These are phyloP conservation scores for Helminthosporium solani DNA, from an alignment of 2,329 filamentous ascomycete genomes.

Conservation along the genomic window DNA sequence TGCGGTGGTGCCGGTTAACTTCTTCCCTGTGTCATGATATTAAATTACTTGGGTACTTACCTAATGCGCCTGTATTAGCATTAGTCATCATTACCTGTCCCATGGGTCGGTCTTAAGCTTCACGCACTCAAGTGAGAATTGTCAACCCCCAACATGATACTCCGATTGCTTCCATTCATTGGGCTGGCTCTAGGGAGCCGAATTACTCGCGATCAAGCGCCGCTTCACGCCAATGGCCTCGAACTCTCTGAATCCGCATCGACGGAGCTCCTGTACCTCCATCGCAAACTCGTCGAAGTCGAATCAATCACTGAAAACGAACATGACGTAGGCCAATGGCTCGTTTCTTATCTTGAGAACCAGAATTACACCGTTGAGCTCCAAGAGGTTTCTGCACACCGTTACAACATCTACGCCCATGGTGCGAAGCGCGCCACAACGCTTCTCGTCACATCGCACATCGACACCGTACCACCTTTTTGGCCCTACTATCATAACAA, in stretches of 20 bases:
- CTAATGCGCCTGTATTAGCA: too few relatives aligned
- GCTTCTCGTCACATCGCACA: slow-evolving; percentile 75
- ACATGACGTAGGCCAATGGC: slow-evolving; percentile 64
- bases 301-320: slow-evolving; percentile 73
- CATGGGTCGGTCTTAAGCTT: not conserved
- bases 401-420: slow-evolving; percentile 79
- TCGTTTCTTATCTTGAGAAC: slow-evolving; percentile 64
- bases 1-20: too few relatives aligned
- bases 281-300: slow-evolving; percentile 72
- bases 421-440: slow-evolving; percentile 53
- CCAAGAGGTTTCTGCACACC: slow-evolving; percentile 52
- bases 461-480: slow-evolving; percentile 70
- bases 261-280: slow-evolving; percentile 65
- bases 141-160: slow-evolving; percentile 13
- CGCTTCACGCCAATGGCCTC: slow-evolving; percentile 7
- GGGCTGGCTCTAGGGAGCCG: slow-evolving; percentile 13
- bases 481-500: slow-evolving; percentile 63
- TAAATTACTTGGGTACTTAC: too few relatives aligned
- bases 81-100: too few relatives aligned
- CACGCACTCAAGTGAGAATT: not conserved
- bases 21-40: too few relatives aligned
- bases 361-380: slow-evolving; percentile 64
- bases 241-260: slow-evolving; percentile 23
- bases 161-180: slow-evolving; percentile 16
- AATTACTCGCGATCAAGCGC: slow-evolving; percentile 6